Base-by-base conservation (phyloP, 768 basidiomycete genomes). In the Tylopilus plumbeoviolaceoides region DNA sequence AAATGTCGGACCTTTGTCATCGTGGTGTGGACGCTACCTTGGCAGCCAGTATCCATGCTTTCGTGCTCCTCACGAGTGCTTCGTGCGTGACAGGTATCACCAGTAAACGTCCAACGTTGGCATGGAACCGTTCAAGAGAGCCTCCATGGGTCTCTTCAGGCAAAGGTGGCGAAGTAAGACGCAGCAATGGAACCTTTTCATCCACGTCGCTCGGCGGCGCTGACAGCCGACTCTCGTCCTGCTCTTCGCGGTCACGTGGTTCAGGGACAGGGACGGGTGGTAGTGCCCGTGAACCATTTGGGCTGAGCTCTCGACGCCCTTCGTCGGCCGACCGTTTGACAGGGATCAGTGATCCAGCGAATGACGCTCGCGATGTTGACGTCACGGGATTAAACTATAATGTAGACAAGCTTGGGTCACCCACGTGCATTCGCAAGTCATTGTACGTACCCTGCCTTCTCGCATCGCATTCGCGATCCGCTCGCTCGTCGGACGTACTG, bases 401-500 rank as follows among this genome's bases (percentile, higher is more conserved):
- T n/a, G n/a, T 53, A n/a, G 11, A 17, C 17, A 1, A 60, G 23
- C 18, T 40, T 17, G 45, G 31, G 43, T 53, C 31, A 31, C 31
- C 36, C 27, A 42, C 3, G 9, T 31, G 21, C 14, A 4, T 9
- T 11, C 20, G 12, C 30, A 48, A 18, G 27, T 21, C 31, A 33
- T 27, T 23, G 47, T n/a, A 76, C 82, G n/a, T 57, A 91, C 90
- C 74, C 78, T 81, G 47, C 91, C 84, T 35, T 87, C 83, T 31
- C 79, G 75, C 50, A 94, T 76, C 1, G 85, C 91, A 25, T 65
- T 67, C n/a, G 76, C 66, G 14, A 95, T 85, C 46, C 84, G 78
- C 56, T 91, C 89, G 44, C 84, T 84, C 0, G 83, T 80, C 8
- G 89, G 89, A 47, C 93, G 76, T n/a, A 67, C 67, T 4, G 71